Evolutionary conservation across 1,139 yeast genomes (phyloP).

Genomic region (Yamadazyma blattariae): DNA sequence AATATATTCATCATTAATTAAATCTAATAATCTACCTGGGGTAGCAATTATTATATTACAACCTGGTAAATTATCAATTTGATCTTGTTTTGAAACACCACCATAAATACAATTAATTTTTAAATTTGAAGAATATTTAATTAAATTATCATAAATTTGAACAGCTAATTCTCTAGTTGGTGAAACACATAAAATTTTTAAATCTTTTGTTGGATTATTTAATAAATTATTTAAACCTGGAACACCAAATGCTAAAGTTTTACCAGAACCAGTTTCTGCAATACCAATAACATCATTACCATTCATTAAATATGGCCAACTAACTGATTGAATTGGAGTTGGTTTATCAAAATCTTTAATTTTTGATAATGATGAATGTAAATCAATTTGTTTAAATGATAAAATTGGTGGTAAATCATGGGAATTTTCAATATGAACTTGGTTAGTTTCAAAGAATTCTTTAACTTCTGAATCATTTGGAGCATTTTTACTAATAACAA

Average conservation of each 20-base stretch:
- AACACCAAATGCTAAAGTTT: slow-evolving; percentile 95
- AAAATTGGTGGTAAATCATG: slow-evolving; percentile 64
- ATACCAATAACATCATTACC: slow-evolving; percentile 93
- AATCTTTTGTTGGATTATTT: slow-evolving; percentile 44
- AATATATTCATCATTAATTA: slow-evolving; percentile 84
- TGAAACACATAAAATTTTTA: slow-evolving; percentile 80
- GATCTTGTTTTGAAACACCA: slow-evolving; percentile 96
- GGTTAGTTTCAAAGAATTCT: slow-evolving; percentile 64
- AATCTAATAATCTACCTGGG: slow-evolving; percentile 92
- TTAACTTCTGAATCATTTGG: slow-evolving; percentile 58
- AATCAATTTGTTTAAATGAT: slow-evolving; percentile 58
- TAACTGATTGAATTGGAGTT: slow-evolving; percentile 93
- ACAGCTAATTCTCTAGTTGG: slow-evolving; percentile 98
- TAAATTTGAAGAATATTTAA: slow-evolving; percentile 61
- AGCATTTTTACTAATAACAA: slow-evolving; percentile 28
- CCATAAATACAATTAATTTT: slow-evolving; percentile 90
- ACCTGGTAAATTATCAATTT: slow-evolving; percentile 61
- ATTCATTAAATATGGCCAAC: slow-evolving; percentile 89
- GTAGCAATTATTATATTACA: slow-evolving; percentile 87
- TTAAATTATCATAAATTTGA: slow-evolving; percentile 85
- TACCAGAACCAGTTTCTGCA: slow-evolving; percentile 98
- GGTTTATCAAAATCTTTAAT: slow-evolving; percentile 79
- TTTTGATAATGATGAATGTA: slow-evolving; percentile 53
- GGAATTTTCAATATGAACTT: slow-evolving; percentile 74
- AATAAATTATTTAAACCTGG: slow-evolving; percentile 84